Base-by-base conservation (phyloP, 2,329 filamentous ascomycete species). In the Sphaerulina vaccinii region DNA sequence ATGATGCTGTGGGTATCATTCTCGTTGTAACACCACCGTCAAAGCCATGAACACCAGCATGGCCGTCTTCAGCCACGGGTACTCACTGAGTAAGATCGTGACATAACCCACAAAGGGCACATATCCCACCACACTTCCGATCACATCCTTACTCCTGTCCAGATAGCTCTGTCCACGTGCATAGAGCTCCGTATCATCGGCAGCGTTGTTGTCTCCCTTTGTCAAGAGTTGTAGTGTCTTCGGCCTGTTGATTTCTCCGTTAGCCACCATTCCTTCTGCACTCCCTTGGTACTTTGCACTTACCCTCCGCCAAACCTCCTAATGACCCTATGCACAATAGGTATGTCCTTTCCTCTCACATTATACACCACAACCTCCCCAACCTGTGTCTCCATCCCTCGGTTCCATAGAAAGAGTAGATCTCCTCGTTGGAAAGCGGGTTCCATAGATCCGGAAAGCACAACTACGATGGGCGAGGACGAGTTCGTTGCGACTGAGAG, bases 21-120 rank as follows among this genome's bases (percentile, higher is more conserved):
- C 93, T 66, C 91, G 77, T 71, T 99, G 93, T 63, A 99, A 70
- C 41, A 99, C 86, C 21, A 96, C 93, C 74, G 95, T 84, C 64
- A 96, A 70, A 1, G 92, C 93, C 93, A 99, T 99, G 44, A 96
- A 80, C 1, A 89, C 92, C 65, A 99, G 72, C 85, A 97, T 88
- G 21, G 85, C 92, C 37, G 89, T 95, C 81, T 99, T 99, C 63
- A 97, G 71, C 92, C 92, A 97, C 5, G 93, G 93, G 69, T 99
- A 86, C 71, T 99, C 93, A 57, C 88, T 93, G 57, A 99, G 77
- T 71, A 97, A 77, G 63, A 99, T 99, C 1, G 93, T 99, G 39
- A 97, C 91, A 68, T 97, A 97, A 60, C 93, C 93, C 11, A 97
- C 90, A 65, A 93, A 95, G 0, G 93, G 93, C 51, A 97, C 85